These are phyloP conservation scores for Boletus tomentosulus DNA, from an alignment of 768 basidiomycete genomes.

Conservation along the genomic window DNA sequence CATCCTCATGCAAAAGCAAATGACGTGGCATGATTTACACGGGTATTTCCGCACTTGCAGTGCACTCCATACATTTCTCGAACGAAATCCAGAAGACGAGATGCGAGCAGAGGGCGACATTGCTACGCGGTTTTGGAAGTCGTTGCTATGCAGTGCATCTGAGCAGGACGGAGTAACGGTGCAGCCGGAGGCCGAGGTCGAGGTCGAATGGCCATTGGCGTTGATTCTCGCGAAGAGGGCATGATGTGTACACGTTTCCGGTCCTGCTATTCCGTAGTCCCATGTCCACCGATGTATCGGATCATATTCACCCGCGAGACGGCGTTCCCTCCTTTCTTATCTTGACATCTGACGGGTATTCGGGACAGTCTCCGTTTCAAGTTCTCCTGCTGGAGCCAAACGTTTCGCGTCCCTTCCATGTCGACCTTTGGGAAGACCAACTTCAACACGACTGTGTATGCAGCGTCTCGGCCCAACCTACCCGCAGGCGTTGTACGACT, in stretches of 20 bases:
- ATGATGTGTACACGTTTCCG: not conserved
- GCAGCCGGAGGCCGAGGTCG: conserved; percentile 18
- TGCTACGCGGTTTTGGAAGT: conserved; percentile 57
- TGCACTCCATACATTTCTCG: conserved; percentile 63
- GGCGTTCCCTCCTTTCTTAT: not conserved
- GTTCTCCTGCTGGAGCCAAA: not conserved
- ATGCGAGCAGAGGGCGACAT: conserved; percentile 54
- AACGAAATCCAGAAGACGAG: conserved; percentile 56
- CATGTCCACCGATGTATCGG: not conserved
- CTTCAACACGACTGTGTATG: conserved; percentile 31
- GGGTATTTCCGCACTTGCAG: conserved; percentile 71
- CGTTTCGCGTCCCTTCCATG: not conserved
- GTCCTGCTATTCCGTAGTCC: not conserved
- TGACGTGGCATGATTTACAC: conserved; percentile 64
- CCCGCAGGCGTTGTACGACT: conserved; percentile 59
- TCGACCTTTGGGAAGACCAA: not conserved
- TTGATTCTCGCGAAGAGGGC: conserved; percentile 12
- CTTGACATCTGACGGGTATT: not conserved
- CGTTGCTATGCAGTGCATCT: conserved; percentile 41
- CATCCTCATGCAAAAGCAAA: conserved; percentile 54
- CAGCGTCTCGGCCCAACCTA: conserved; percentile 68
- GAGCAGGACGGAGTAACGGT: conserved; percentile 17
- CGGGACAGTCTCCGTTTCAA: not conserved
- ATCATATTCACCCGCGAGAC: not conserved
- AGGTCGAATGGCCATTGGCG: conserved; percentile 44